phyloP scores from a whole-genome alignment of 331 rosid genomes.

The Quercus phellos region DNA sequence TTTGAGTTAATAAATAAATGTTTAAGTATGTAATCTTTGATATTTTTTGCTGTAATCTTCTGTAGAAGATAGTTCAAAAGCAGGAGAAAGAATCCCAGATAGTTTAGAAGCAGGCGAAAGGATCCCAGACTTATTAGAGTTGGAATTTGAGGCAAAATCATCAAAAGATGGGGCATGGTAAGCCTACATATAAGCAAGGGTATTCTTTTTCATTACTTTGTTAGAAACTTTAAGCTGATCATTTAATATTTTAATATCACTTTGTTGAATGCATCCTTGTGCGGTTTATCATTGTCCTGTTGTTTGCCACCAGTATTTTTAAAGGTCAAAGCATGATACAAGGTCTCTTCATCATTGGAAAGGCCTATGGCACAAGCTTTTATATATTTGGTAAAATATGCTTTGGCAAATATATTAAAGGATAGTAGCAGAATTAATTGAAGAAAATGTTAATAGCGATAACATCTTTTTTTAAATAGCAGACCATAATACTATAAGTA shows the following conservation, averaged over 20 bases:
- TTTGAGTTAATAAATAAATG: not conserved
- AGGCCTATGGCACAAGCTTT: not conserved
- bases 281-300: not conserved
- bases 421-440: not conserved
- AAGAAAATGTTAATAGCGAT: too few relatives aligned
- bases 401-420: not conserved
- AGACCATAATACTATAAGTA: too few relatives aligned
- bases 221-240: not conserved
- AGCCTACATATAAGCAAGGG: slow-evolving; percentile 15
- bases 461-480: too few relatives aligned
- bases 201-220: not conserved
- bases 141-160: slow-evolving; percentile 93
- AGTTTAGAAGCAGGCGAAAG: slow-evolving; percentile 34
- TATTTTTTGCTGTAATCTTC: not conserved
- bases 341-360: not conserved
- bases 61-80: not conserved
- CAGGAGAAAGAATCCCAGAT: slow-evolving; percentile 12
- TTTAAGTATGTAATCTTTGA: not conserved
- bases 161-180: slow-evolving; percentile 96
- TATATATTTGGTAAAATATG: not conserved
- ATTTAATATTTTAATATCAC: not conserved
- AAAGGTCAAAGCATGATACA: not conserved
- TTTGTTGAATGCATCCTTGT: not conserved
- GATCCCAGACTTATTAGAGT: slow-evolving; percentile 40
- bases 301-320: not conserved